phyloP scores from a whole-genome alignment of 2,329 filamentous ascomycete species.

The Cercospora beticola region DNA sequence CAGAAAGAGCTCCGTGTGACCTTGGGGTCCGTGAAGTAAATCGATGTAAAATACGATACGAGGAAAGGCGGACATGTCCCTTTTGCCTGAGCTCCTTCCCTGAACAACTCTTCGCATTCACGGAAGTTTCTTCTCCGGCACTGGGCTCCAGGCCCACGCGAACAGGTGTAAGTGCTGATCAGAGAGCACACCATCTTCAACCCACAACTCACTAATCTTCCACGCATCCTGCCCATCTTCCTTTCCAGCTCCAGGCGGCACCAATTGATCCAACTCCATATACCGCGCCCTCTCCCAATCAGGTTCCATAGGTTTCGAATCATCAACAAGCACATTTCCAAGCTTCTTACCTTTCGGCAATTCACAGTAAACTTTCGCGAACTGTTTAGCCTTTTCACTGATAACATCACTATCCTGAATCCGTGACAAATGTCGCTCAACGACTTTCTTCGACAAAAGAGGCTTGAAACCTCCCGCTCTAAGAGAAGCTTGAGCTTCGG shows the following conservation, averaged over 20 bases:
- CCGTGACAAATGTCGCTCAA: conserved; percentile 22
- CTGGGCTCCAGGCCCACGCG: conserved; percentile 37
- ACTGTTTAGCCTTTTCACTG: conserved; percentile 23
- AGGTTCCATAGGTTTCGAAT: conserved; percentile 29
- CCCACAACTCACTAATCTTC: conserved; percentile 30
- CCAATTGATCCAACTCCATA: conserved; percentile 26
- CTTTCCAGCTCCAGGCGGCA: conserved; percentile 26
- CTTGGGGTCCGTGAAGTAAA: neutral
- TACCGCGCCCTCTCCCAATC: conserved; percentile 36
- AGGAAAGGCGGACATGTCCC: neutral
- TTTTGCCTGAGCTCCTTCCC: neutral
- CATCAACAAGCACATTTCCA: conserved; percentile 35
- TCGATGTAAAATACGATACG: neutral
- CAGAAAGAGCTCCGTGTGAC: neutral
- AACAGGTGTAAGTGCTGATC: conserved; percentile 30
- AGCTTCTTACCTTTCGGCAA: conserved; percentile 33
- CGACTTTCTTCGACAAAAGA: conserved; percentile 30
- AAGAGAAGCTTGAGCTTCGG: conserved; percentile 25
- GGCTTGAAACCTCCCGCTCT: conserved; percentile 35
- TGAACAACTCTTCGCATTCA: neutral
- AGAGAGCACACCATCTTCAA: conserved; percentile 23
- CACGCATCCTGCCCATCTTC: conserved; percentile 24
- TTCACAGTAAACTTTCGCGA: conserved; percentile 30
- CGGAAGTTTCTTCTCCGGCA: conserved; percentile 28
- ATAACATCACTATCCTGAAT: conserved; percentile 25